phyloP scores from a whole-genome alignment of 257 asterid species.

The Prunella vulgaris region DNA sequence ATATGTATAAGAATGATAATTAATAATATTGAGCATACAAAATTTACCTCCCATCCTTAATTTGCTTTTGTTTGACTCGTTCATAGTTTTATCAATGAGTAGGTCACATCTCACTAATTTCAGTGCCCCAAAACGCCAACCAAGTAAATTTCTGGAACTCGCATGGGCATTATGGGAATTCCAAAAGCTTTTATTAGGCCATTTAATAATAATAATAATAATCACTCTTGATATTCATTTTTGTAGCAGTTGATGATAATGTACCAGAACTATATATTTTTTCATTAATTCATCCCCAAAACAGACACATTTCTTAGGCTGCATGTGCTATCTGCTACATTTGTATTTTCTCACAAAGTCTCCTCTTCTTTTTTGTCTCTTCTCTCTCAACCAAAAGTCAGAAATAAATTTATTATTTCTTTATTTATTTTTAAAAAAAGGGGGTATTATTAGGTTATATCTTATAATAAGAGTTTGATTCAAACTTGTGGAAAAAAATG shows the following conservation, averaged over 20 bases:
- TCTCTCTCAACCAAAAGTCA: constrained; percentile 38
- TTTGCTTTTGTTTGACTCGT: constrained; percentile 22
- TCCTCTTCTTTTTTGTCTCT: constrained; percentile 35
- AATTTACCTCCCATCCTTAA: too few species aligned
- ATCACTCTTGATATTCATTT: not conserved
- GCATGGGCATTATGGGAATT: constrained; percentile 22
- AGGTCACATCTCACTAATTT: constrained; percentile 34
- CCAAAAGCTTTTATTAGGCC: not conserved
- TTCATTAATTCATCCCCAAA: constrained; percentile 4
- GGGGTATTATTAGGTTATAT: not conserved
- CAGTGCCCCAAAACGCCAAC: constrained; percentile 31
- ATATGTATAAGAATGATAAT: too few species aligned
- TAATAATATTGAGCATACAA: too few species aligned
- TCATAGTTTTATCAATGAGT: constrained; percentile 36
- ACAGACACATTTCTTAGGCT: constrained; percentile 27
- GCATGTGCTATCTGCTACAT: constrained; percentile 58
- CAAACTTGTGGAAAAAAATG: constrained; percentile 34
- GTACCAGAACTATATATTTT: not conserved
- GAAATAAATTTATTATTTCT: not conserved
- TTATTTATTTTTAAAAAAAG: not conserved
- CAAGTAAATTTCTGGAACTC: constrained; percentile 20
- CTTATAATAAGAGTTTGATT: constrained; percentile 21
- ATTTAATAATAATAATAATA: not conserved
- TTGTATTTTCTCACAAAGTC: constrained; percentile 53
- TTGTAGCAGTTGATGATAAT: constrained; percentile 7